Evolutionary conservation across 495 filamentous ascomycete species (phyloP).

Genomic region (Lophiotrema nucula): DNA sequence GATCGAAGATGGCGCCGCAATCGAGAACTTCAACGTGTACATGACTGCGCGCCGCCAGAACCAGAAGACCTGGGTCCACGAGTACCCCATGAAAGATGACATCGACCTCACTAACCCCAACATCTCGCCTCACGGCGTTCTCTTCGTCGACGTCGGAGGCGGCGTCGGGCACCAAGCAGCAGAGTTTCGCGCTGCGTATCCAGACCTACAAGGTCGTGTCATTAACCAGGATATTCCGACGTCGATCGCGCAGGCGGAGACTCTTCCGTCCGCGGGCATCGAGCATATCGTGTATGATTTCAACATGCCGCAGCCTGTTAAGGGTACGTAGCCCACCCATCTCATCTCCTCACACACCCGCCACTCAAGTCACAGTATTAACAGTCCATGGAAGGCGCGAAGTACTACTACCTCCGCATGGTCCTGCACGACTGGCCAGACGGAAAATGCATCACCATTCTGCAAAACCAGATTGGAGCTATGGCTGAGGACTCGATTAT

Average conservation of each 20-base stretch:
- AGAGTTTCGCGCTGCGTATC: not conserved
- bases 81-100: not conserved
- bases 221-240: constrained; percentile 1
- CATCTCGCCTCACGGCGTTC: not conserved
- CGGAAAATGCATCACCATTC: constrained; percentile 42
- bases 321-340: not conserved
- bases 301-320: not conserved
- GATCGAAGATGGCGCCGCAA: not conserved
- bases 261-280: not conserved
- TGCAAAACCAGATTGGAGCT: constrained; percentile 40
- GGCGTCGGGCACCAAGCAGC: constrained; percentile 1
- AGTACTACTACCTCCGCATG: constrained; percentile 49
- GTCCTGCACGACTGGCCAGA: constrained; percentile 51
- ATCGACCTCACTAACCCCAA: not conserved
- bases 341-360: not conserved
- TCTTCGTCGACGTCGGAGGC: constrained; percentile 13
- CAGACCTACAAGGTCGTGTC: not conserved
- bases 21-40: constrained; percentile 8
- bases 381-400: constrained; percentile 34
- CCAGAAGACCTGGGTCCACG: not conserved
- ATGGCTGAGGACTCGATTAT: constrained; percentile 45
- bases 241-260: not conserved
- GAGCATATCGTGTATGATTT: constrained; percentile 3
- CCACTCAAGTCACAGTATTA: not conserved
- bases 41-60: not conserved